Base-by-base conservation (phyloP, 2,329 filamentous ascomycete species). In the Claviceps purpurea region DNA sequence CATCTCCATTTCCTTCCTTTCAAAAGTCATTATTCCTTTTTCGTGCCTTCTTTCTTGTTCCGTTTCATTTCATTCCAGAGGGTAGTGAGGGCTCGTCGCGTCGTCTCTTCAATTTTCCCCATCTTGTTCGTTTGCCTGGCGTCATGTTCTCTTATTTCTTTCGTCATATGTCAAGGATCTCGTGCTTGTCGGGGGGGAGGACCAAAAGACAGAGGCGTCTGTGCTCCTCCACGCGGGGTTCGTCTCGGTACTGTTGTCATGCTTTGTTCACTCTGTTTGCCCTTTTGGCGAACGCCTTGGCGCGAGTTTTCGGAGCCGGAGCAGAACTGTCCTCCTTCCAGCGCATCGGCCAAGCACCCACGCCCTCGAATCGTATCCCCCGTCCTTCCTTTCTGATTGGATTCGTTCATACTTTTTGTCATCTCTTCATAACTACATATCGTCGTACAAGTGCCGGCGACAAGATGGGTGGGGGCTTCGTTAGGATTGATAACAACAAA, bases 401-500 rank as follows among this genome's bases (percentile, higher is more conserved):
- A 11, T 47, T 39, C 2, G 22, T 24, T 5, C 7, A 13, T 18
- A 5, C 7, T 46, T 46, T 16, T 39, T 30, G 38, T 49, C 47
- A 20, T 49, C 6, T 49, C 47, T 20, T 41, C 47, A 34, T 42
- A 14, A 30, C 22, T 14, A 50, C 42, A 30, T 47, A 34, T 30
- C n/a, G 16, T 47, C 39, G 38, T 18, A 48, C 24, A 39, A 4
- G 34, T 13, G 30, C 7, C 44, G 44, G 18, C 20, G 44, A 30
- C 18, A 26, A 42, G 34, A 37, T 39, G 16, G 14, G 24, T 22
- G 49, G 3, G 24, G 22, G 13, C 39, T 53, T 38, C 44, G 44
- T 50, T 47, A 47, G 11, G 18, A 24, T 26, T 44, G 34, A 50
- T 13, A 37, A 46, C 16, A 22, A 50, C 51, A 52, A 52, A 50